Base-by-base conservation (phyloP, 169 alveolate genomes). In the Theileria parva region DNA sequence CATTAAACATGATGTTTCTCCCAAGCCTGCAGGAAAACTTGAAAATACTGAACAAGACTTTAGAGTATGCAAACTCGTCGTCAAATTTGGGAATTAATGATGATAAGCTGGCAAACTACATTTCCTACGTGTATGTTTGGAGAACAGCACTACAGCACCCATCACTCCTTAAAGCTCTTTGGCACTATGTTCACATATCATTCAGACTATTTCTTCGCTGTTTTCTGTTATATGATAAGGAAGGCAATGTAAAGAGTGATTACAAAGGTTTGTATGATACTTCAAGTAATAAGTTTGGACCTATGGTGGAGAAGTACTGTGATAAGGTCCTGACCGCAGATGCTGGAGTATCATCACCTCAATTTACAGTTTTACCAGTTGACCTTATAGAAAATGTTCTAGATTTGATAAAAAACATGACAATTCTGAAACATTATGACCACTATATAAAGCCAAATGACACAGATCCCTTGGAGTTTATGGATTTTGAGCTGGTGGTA, bases 401-500 rank as follows among this genome's bases (percentile, higher is more conserved):
- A 60, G 92, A 93, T n/a, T 78, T 84, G 17, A 76, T 91, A 21
- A 91, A 86, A 51, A 64, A 68, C 53, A 12, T 86, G 55, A 28
- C 79, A n/a, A 73, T 86, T 32, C 79, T 70, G 70, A 81, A 69
- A 27, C 74, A 73, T 83, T 89, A 55, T 59, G 83, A 60, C 80
- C 88, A 60, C 69, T 88, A 32, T 63, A 30, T 81, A 73, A 91
- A 89, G 64, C 86, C 83, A 70, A 74, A 64, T 48, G 88, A 75
- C 51, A 51, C 55, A 74, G 69, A 80, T 59, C 61, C 19, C 83
- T 89, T 34, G 27, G 86, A 72, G 74, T 84, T 86, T 65, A 76
- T 93, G 91, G 94, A 94, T 72, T 79, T 91, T 55, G 97, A 94
- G 70, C 86, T 94, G 17, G 80, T 93, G 60, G 75, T 92, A 34